A percentile compares a stretch with the other conserved stretches of the same genome.
Conservation (phyloP, 352 stramenopile genomes). For the Phytophthora sojae region DNA sequence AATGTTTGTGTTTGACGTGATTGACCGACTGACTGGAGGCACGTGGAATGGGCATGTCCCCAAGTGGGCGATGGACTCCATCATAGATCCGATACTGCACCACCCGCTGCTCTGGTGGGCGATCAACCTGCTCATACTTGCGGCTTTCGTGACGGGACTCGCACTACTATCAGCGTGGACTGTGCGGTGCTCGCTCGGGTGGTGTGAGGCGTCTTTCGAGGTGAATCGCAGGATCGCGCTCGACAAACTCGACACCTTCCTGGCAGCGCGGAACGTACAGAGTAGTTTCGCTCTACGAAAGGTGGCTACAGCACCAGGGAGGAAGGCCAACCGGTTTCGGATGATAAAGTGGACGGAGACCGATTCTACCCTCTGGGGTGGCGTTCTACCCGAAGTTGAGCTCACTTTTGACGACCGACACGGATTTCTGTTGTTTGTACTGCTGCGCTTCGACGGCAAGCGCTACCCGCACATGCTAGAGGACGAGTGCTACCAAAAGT, state of each 20-base stretch:
- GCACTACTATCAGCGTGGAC: slow-evolving; percentile 54
- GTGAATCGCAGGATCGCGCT: slow-evolving; percentile 59
- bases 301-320: slow-evolving; percentile 14
- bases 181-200: slow-evolving; percentile 77
- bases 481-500: slow-evolving; percentile 50
- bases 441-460: slow-evolving; percentile 62
- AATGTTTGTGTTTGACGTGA: slow-evolving; percentile 94
- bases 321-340: slow-evolving; percentile 85
- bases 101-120: slow-evolving; percentile 85
- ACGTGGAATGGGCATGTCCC: slow-evolving; percentile 93
- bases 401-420: slow-evolving; percentile 71
- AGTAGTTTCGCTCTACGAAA: slow-evolving; percentile 41
- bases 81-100: slow-evolving; percentile 60
- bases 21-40: slow-evolving; percentile 94
- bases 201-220: slow-evolving; percentile 86
- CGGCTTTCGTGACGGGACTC: slow-evolving; percentile 58
- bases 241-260: slow-evolving; percentile 34
- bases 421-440: slow-evolving; percentile 65
- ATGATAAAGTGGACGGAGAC: slow-evolving; percentile 91
- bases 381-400: slow-evolving; percentile 81
- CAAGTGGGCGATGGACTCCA: slow-evolving; percentile 57
- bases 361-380: slow-evolving; percentile 86
- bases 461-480: slow-evolving; percentile 42
- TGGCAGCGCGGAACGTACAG: slow-evolving; percentile 35
- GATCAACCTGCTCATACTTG: slow-evolving; percentile 91